phyloP scores from a whole-genome alignment of 345 rosid species.

The Ceriops decandra region DNA sequence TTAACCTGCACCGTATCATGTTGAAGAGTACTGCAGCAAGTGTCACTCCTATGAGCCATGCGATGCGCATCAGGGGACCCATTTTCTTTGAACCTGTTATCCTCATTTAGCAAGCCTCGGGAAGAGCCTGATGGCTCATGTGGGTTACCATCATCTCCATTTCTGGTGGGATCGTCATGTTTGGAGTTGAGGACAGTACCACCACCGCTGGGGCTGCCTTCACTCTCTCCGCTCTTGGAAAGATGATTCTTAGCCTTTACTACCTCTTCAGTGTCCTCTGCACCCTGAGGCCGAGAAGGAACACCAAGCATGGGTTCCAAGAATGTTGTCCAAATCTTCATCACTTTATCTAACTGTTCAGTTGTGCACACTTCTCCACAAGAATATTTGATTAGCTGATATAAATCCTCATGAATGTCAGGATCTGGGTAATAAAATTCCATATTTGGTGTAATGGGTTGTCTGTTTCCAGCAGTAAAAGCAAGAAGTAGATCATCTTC shows the following conservation, averaged over 20 bases:
- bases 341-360: constrained; percentile 82
- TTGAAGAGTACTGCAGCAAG: constrained; percentile 35
- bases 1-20: constrained; percentile 44
- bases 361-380: constrained; percentile 90
- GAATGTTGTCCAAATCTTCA: constrained; percentile 90
- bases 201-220: constrained; percentile 52
- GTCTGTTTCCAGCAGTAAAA: constrained; percentile 80
- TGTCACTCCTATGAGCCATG: constrained; percentile 34
- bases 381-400: constrained; percentile 89
- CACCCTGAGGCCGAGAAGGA: constrained; percentile 80
- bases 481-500: constrained; percentile 85
- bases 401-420: constrained; percentile 86
- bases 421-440: constrained; percentile 73
- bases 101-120: constrained; percentile 51
- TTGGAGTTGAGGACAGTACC: constrained; percentile 40
- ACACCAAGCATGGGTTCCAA: constrained; percentile 81
- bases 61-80: constrained; percentile 39
- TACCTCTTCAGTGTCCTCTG: constrained; percentile 78
- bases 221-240: constrained; percentile 53
- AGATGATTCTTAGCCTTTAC: constrained; percentile 56
- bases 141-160: constrained; percentile 46
- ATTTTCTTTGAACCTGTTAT: constrained; percentile 43
- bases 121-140: constrained; percentile 56
- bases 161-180: constrained; percentile 50
- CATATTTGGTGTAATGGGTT: constrained; percentile 57